Conservation (phyloP, 352 stramenopile species). For the Phytophthora chlamydospora region DNA sequence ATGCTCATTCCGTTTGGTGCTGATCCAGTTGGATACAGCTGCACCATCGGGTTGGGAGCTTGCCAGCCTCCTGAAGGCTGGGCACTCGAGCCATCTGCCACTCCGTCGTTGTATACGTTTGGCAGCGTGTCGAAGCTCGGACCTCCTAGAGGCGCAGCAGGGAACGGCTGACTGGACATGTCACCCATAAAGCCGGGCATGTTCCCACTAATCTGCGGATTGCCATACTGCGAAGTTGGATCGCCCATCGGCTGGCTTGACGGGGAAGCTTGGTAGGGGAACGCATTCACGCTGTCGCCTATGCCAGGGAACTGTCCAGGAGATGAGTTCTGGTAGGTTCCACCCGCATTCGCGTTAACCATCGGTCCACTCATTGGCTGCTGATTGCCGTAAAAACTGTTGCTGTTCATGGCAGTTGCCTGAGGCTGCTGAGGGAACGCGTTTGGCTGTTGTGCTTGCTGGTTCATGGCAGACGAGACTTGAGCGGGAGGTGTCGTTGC, state of each 20-base stretch:
- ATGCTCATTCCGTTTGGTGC: slow-evolving; percentile 24
- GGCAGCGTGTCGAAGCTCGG: slow-evolving; percentile 36
- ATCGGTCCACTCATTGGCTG: slow-evolving; percentile 22
- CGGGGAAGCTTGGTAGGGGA: slow-evolving; percentile 36
- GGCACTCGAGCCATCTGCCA: slow-evolving; percentile 11
- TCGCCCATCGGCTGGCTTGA: slow-evolving; percentile 35
- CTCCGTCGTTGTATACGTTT: slow-evolving; percentile 29
- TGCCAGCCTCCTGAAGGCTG: slow-evolving; percentile 31
- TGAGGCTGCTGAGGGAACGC: slow-evolving; percentile 24
- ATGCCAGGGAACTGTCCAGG: slow-evolving; percentile 26
- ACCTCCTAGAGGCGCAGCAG: slow-evolving; percentile 19
- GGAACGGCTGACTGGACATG: slow-evolving; percentile 35
- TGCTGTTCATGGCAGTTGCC: slow-evolving; percentile 14
- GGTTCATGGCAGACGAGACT: slow-evolving; percentile 23
- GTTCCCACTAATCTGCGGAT: slow-evolving; percentile 18
- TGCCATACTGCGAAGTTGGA: slow-evolving; percentile 33
- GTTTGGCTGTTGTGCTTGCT: slow-evolving; percentile 25
- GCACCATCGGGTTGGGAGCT: slow-evolving; percentile 27
- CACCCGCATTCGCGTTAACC: slow-evolving; percentile 10
- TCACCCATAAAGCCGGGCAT: slow-evolving; percentile 38
- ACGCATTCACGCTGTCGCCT: slow-evolving; percentile 34
- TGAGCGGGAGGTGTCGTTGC: slow-evolving; percentile 8
- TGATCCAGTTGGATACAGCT: slow-evolving; percentile 21
- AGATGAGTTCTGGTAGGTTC: slow-evolving; percentile 11
- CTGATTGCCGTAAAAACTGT: slow-evolving; percentile 22